Percentiles rank a stretch among this genome's conserved stretches.
Evolutionary conservation across 1,284 basidiomycete genomes (phyloP).

Genomic region (Phenoliferia sp.): DNA sequence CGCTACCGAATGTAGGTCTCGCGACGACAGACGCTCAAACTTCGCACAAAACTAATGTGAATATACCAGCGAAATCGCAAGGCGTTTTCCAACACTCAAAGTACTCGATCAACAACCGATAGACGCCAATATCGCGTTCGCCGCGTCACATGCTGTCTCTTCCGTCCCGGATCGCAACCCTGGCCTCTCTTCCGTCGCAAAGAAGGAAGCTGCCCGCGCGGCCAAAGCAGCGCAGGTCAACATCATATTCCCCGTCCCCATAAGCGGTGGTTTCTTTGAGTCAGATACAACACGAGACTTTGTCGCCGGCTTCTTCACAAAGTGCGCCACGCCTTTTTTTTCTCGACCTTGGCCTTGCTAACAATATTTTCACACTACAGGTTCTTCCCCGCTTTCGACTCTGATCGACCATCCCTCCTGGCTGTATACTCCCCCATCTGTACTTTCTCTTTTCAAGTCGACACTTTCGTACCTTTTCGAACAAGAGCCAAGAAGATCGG

Average conservation of each 20-base stretch:
- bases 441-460: constrained; percentile 81
- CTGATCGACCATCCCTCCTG: constrained; percentile 60
- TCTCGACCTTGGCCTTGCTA: background rate
- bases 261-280: constrained; percentile 68
- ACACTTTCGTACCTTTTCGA: constrained; percentile 73
- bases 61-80: constrained; percentile 58
- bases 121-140: constrained; percentile 35
- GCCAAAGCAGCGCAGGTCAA: constrained; percentile 10
- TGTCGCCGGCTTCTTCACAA: constrained; percentile 65
- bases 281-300: constrained; percentile 57
- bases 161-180: constrained; percentile 1
- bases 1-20: constrained; percentile 60
- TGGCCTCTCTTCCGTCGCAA: constrained; percentile 17
- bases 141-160: constrained; percentile 4
- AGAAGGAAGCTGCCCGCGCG: constrained; percentile 12
- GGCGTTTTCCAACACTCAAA: constrained; percentile 63
- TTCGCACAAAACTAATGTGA: constrained; percentile 7
- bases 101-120: constrained; percentile 72
- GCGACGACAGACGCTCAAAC: no score
- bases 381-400: constrained; percentile 80
- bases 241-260: constrained; percentile 63
- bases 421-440: constrained; percentile 76
- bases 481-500: constrained; percentile 54
- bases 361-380: constrained; percentile 47
- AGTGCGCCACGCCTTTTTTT: constrained; percentile 48